phyloP scores from a whole-genome alignment of 1,139 yeast species.

The Taiozyma sp. region DNA sequence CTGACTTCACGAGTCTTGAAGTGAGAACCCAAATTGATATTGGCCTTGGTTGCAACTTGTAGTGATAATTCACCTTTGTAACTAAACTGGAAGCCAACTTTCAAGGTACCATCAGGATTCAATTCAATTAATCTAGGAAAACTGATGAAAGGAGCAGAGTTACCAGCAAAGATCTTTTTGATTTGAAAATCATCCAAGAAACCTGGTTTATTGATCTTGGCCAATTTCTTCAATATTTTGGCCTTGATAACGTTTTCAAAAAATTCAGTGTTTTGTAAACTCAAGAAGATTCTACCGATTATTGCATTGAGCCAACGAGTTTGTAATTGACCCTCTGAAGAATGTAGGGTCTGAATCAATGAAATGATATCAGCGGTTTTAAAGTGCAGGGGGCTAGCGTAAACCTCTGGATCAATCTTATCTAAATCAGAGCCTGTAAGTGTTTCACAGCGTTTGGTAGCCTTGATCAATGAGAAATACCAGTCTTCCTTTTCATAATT shows the following conservation, averaged over 20 bases:
- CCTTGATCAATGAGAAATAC: constrained; percentile 79
- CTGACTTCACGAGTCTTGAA: constrained; percentile 79
- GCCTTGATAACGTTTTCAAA: constrained; percentile 52
- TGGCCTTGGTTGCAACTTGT: constrained; percentile 74
- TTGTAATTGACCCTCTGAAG: constrained; percentile 77
- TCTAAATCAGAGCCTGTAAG: constrained; percentile 18
- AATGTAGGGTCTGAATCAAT: constrained; percentile 68
- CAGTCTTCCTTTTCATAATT: constrained; percentile 87
- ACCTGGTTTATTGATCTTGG: constrained; percentile 80
- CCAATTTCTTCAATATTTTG: constrained; percentile 64
- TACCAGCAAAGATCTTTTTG: constrained; percentile 68
- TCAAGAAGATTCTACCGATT: constrained; percentile 73
- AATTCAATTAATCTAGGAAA: constrained; percentile 65
- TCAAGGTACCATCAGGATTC: constrained; percentile 77
- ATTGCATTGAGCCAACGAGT: constrained; percentile 90
- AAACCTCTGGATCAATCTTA: constrained; percentile 38
- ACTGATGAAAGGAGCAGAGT: constrained; percentile 73
- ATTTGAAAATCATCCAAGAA: constrained; percentile 80
- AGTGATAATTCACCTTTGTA: constrained; percentile 73
- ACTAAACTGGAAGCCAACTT: constrained; percentile 52
- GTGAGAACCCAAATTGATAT: constrained; percentile 65
- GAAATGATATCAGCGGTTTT: constrained; percentile 66
- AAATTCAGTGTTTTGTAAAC: constrained; percentile 64
- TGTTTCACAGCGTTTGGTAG: constrained; percentile 42
- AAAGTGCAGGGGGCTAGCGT: constrained; percentile 72